A percentile compares a stretch with the other conserved stretches of the same genome.
Evolutionary conservation across 1,284 basidiomycete genomes (phyloP).

Genomic region (Caloboletus firmus): DNA sequence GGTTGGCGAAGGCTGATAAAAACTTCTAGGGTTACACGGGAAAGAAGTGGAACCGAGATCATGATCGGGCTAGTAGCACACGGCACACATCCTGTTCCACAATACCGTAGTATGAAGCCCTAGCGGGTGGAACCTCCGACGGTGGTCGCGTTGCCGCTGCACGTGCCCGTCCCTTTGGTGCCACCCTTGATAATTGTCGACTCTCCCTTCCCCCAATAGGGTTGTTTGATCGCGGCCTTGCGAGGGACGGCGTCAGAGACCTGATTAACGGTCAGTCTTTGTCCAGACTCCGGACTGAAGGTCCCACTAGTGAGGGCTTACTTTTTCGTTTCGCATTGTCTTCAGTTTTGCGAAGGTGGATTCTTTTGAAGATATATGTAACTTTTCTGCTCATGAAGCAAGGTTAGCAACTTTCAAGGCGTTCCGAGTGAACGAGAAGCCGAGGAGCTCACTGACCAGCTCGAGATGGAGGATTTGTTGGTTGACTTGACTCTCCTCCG

Average conservation of each 20-base stretch:
- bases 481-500: slow-evolving; percentile 1
- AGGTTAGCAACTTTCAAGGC: slow-evolving; percentile 3
- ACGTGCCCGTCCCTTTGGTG: background rate
- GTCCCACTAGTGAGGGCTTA: background rate
- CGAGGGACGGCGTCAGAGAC: background rate
- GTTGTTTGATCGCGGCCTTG: slow-evolving; percentile 12
- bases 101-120: background rate
- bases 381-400: slow-evolving; percentile 5
- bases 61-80: no score
- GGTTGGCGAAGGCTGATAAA: background rate
- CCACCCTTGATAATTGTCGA: background rate
- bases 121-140: background rate
- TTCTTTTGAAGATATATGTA: background rate
- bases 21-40: slow-evolving; percentile 11
- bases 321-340: slow-evolving; percentile 17
- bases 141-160: background rate
- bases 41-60: background rate
- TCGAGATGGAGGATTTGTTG: background rate
- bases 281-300: background rate
- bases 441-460: slow-evolving; percentile 13
- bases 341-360: background rate
- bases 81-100: background rate
- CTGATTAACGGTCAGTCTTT: slow-evolving; percentile 12
- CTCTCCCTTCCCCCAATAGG: slow-evolving; percentile 7
- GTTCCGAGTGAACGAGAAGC: background rate